Conservation (phyloP, 768 basidiomycete genomes). For the Tephrocybe sp. region DNA sequence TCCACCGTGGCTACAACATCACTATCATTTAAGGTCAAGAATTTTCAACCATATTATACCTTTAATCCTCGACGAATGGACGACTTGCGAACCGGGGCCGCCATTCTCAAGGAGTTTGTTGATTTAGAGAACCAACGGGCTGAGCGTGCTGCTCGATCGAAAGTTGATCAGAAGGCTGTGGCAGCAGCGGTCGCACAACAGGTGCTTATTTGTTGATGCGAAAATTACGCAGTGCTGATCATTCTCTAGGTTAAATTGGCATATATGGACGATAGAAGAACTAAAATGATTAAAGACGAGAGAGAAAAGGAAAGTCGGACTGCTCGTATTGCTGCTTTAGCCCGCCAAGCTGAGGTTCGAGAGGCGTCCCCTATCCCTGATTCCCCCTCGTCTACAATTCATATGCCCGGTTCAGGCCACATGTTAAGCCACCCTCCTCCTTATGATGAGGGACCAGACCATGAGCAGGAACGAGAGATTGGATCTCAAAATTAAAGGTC, state of each 20-base stretch:
- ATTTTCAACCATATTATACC: slow-evolving; percentile 72
- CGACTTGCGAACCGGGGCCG: slow-evolving; percentile 61
- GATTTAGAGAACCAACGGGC: slow-evolving; percentile 49
- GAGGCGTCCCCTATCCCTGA: slow-evolving; percentile 3
- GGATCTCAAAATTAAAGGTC: not conserved
- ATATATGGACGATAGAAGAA: slow-evolving; percentile 74
- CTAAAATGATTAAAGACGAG: slow-evolving; percentile 51
- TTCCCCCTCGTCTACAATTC: slow-evolving; percentile 18
- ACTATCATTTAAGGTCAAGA: slow-evolving; percentile 45
- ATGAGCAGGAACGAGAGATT: not conserved
- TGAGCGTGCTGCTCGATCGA: slow-evolving; percentile 44
- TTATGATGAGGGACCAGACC: slow-evolving; percentile 11
- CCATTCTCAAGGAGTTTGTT: slow-evolving; percentile 62
- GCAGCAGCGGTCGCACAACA: slow-evolving; percentile 52
- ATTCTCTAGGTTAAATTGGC: slow-evolving; percentile 64
- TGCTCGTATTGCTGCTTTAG: slow-evolving; percentile 33
- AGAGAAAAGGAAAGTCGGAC: slow-evolving; percentile 53
- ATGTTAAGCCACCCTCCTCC: slow-evolving; percentile 24
- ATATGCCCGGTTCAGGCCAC: slow-evolving; percentile 40
- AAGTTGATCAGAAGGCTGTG: slow-evolving; percentile 58
- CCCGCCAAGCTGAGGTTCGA: slow-evolving; percentile 16
- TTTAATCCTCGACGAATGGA: slow-evolving; percentile 52
- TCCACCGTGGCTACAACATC: not conserved
- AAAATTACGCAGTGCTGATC: not conserved
- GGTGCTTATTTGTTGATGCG: slow-evolving; percentile 29